Percentiles rank a stretch among this genome's conserved stretches.
Evolutionary conservation across 2,329 filamentous ascomycete species (phyloP).

Genomic region (Colletotrichum somersetense): DNA sequence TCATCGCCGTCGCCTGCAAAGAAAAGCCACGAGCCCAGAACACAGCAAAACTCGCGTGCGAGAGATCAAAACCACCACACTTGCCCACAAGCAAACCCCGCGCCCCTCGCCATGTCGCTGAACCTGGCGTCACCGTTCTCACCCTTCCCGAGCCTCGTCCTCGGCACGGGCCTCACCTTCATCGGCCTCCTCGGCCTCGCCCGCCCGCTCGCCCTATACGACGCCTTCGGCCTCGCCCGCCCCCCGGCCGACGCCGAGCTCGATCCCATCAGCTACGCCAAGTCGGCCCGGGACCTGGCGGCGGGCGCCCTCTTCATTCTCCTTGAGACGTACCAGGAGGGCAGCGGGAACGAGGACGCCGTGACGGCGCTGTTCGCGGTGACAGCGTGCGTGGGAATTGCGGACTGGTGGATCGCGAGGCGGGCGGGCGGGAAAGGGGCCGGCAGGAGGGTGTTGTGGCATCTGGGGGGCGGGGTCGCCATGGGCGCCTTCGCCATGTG

Average conservation of each 20-base stretch:
- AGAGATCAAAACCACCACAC: neutral
- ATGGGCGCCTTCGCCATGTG: constrained; percentile 16
- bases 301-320: constrained; percentile 27
- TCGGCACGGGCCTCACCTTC: constrained; percentile 46
- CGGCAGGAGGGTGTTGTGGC: neutral
- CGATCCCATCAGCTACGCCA: constrained; percentile 31
- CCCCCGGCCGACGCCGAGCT: constrained; percentile 10
- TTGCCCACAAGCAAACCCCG: neutral
- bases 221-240: constrained; percentile 24
- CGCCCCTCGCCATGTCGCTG: neutral
- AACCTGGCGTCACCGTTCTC: constrained; percentile 33
- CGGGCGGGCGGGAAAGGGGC: constrained; percentile 4
- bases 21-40: neutral
- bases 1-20: neutral
- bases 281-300: constrained; percentile 24
- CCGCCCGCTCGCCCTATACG: constrained; percentile 35
- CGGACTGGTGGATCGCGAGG: constrained; percentile 31
- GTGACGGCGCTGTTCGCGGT: constrained; percentile 33
- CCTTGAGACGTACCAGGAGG: constrained; percentile 39
- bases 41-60: neutral
- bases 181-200: constrained; percentile 40
- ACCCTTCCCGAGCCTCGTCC: constrained; percentile 39
- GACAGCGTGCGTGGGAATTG: constrained; percentile 17
- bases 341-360: constrained; percentile 40
- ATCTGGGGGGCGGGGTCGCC: constrained; percentile 6